These are phyloP conservation scores for Zygosaccharomyces rouxii DNA, from an alignment of 805 yeast species.

Conservation along the genomic window DNA sequence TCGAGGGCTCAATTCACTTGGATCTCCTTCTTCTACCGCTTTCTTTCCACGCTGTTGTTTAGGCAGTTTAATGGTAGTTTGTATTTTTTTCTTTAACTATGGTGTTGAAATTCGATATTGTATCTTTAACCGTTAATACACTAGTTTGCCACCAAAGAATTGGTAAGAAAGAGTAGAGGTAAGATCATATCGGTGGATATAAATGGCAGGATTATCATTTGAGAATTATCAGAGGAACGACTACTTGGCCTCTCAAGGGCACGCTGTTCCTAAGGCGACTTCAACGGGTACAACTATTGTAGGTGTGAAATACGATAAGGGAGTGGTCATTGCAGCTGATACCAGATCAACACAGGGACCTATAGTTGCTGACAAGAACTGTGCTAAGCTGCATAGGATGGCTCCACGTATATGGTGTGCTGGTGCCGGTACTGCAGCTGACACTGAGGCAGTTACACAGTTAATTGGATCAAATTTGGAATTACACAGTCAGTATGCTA, in stretches of 20 bases:
- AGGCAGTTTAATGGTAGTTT: background rate
- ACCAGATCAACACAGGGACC: constrained; percentile 97
- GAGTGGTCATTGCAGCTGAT: constrained; percentile 97
- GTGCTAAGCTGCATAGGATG: constrained; percentile 88
- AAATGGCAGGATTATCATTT: constrained; percentile 86
- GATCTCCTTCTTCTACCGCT: background rate
- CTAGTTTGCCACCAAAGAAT: constrained; percentile 15
- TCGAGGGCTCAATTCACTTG: background rate
- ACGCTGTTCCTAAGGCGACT: constrained; percentile 76
- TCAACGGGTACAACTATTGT: constrained; percentile 99
- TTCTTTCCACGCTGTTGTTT: background rate
- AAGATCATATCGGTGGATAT: constrained; percentile 5
- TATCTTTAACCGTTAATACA: background rate
- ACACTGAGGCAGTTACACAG: constrained; percentile 96
- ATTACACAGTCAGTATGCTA: constrained; percentile 77
- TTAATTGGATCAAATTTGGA: constrained; percentile 87
- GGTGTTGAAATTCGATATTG: background rate
- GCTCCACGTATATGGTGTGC: constrained; percentile 98
- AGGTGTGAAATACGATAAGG: constrained; percentile 87
- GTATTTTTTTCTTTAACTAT: background rate
- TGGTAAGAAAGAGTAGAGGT: background rate
- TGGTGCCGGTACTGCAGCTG: constrained; percentile 99
- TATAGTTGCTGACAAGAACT: constrained; percentile 96
- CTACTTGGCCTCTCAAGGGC: constrained; percentile 63
- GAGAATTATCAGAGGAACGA: constrained; percentile 91